Percentiles rank a stretch among this genome's conserved stretches.
phyloP scores from a whole-genome alignment of 352 stramenopile genomes.

The Pythium insidiosum region DNA sequence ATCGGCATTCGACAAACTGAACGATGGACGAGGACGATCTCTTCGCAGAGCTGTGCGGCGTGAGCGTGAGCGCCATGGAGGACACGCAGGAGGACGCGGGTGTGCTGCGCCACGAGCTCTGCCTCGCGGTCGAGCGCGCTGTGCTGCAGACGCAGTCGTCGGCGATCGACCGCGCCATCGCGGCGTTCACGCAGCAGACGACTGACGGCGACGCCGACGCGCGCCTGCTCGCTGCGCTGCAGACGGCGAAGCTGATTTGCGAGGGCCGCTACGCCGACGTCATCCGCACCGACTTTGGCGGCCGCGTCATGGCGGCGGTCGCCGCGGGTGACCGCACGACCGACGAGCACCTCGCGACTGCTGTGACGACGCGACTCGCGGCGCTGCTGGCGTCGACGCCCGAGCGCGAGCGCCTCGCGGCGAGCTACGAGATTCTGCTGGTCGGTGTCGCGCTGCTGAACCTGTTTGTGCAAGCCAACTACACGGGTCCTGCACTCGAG shows the following conservation, averaged over 20 bases:
- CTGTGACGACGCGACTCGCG: constrained; percentile 30
- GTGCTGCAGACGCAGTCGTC: constrained; percentile 41
- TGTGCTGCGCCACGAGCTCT: constrained; percentile 23
- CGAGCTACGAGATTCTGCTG: constrained; percentile 52
- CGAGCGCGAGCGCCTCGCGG: constrained; percentile 23
- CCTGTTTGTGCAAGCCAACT: constrained; percentile 79
- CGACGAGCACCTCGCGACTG: constrained; percentile 36
- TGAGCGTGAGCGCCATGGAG: constrained; percentile 35
- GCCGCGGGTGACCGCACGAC: constrained; percentile 3
- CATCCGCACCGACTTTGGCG: constrained; percentile 27
- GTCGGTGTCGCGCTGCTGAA: constrained; percentile 55
- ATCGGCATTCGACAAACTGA: neutral
- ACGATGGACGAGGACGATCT: constrained; percentile 46
- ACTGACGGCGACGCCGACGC: neutral
- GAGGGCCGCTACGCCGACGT: constrained; percentile 55
- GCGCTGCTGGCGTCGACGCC: constrained; percentile 22
- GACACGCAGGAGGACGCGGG: constrained; percentile 23
- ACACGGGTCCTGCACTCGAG: constrained; percentile 71
- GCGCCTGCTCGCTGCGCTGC: constrained; percentile 17
- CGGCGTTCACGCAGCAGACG: neutral
- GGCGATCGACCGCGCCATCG: constrained; percentile 17
- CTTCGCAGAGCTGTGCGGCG: constrained; percentile 50
- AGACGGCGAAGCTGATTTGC: constrained; percentile 46
- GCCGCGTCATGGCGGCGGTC: constrained; percentile 24
- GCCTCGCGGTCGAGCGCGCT: constrained; percentile 42